Evolutionary conservation across 306 rosid species (phyloP).

Genomic region (Pyrus communis): DNA sequence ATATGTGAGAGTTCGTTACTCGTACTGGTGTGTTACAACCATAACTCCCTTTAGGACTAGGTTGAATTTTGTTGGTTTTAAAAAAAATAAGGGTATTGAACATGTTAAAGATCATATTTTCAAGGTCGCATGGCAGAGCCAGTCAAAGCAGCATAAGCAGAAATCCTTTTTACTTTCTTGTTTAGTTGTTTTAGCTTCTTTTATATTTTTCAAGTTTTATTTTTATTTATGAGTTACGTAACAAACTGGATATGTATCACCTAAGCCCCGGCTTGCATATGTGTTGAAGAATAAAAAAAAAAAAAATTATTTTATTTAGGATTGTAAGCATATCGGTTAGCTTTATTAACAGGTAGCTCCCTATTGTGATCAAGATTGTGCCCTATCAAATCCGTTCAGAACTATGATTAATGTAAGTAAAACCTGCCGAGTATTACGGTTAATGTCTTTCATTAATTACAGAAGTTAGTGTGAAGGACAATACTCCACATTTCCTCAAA

Average conservation of each 20-base stretch:
- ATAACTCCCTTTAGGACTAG: no score
- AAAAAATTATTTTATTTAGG: neutral
- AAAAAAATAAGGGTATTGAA: neutral
- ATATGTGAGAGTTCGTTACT: neutral
- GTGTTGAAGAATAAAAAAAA: neutral
- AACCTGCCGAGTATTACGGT: neutral
- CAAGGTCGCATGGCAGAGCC: neutral
- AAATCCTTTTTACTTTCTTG: neutral
- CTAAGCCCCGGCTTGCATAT: neutral
- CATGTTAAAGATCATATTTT: neutral
- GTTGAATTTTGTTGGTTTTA: no score
- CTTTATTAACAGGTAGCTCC: neutral
- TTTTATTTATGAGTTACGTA: neutral
- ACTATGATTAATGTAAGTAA: neutral
- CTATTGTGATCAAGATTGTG: neutral
- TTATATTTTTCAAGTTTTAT: neutral
- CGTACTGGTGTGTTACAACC: neutral
- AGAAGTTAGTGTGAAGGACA: no score
- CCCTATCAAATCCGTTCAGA: neutral
- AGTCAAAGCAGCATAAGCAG: neutral
- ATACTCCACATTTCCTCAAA: no score
- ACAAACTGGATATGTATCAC: neutral
- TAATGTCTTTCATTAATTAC: neutral
- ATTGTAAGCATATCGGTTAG: neutral
- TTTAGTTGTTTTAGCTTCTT: neutral